Evolutionary conservation across 805 yeast genomes (phyloP).

Genomic region (Henningerozyma blattae): DNA sequence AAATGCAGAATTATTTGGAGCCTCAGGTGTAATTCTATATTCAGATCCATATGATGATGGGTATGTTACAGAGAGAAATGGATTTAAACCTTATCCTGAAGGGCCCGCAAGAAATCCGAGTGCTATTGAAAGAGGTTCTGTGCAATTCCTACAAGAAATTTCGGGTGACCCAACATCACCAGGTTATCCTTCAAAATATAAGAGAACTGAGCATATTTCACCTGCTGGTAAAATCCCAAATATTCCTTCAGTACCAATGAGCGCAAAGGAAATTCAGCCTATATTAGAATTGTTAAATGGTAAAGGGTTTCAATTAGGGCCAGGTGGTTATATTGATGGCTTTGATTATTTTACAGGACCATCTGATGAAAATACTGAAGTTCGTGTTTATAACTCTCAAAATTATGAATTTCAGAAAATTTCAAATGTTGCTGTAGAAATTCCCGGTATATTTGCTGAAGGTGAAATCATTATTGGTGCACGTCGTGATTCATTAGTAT

Average conservation of each 20-base stretch:
- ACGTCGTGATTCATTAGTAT: conserved; percentile 40
- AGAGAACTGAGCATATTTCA: conserved; percentile 27
- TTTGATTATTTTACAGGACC: conserved; percentile 40
- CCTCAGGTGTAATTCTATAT: conserved; percentile 42
- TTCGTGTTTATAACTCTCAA: conserved; percentile 33
- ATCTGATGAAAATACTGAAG: conserved; percentile 15
- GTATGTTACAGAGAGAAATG: conserved; percentile 41
- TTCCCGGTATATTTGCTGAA: conserved; percentile 42
- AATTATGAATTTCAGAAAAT: conserved; percentile 32
- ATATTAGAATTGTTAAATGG: conserved; percentile 29
- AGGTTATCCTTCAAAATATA: conserved; percentile 45
- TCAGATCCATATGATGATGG: conserved; percentile 40
- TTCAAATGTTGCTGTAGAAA: conserved; percentile 38
- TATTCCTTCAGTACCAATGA: conserved; percentile 43
- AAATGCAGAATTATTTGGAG: conserved; percentile 52
- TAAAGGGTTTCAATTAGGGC: conserved; percentile 25
- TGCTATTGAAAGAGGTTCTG: conserved; percentile 51
- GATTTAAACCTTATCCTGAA: conserved; percentile 44
- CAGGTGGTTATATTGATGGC: conserved; percentile 31
- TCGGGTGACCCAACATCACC: conserved; percentile 79
- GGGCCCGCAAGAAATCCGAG: conserved; percentile 58
- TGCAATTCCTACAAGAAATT: conserved; percentile 40
- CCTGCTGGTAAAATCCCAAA: conserved; percentile 35
- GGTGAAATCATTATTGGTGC: conserved; percentile 45
- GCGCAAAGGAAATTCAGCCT: conserved; percentile 31